Percentiles rank a stretch among this genome's conserved stretches.
phyloP scores from a whole-genome alignment of 2,329 filamentous ascomycete species.

The Diaporthe aspalathi region DNA sequence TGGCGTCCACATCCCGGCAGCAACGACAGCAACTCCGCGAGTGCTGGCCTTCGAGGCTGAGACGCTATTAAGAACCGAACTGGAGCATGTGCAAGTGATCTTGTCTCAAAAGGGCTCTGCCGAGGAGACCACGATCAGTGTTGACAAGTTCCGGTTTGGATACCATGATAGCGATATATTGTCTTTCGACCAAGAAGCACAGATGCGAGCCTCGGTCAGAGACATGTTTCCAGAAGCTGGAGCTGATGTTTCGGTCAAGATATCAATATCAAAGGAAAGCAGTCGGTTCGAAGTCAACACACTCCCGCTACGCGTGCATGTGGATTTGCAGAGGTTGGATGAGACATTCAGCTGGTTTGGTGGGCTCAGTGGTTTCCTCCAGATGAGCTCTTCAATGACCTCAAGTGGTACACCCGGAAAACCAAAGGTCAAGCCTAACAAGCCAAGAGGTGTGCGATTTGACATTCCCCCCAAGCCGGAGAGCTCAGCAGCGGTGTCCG shows the following conservation, averaged over 20 bases:
- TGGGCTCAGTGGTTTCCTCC: constrained; percentile 89
- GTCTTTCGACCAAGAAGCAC: constrained; percentile 68
- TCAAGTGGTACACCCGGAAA: constrained; percentile 71
- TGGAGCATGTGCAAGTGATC: constrained; percentile 57
- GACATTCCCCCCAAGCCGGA: constrained; percentile 63
- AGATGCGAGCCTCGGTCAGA: constrained; percentile 69
- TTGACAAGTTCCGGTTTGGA: constrained; percentile 71
- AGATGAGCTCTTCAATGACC: constrained; percentile 85
- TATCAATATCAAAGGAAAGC: constrained; percentile 57
- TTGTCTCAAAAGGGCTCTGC: constrained; percentile 45
- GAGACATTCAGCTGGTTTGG: constrained; percentile 91
- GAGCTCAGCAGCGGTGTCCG: constrained; percentile 58
- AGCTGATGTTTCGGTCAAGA: constrained; percentile 67
- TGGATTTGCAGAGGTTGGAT: constrained; percentile 85
- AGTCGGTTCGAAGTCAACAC: constrained; percentile 76
- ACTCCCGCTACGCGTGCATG: constrained; percentile 77
- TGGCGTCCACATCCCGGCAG: constrained; percentile 60
- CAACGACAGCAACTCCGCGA: constrained; percentile 50
- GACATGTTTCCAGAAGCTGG: constrained; percentile 69
- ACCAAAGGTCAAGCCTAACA: constrained; percentile 52
- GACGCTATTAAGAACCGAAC: constrained; percentile 62
- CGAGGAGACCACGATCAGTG: constrained; percentile 54
- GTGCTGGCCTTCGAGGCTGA: constrained; percentile 58
- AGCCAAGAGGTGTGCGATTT: constrained; percentile 68
- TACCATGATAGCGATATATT: constrained; percentile 72